Percentiles rank a stretch among this genome's conserved stretches.
Evolutionary conservation across 257 asterid species (phyloP).

Genomic region (Scutellaria barbata): DNA sequence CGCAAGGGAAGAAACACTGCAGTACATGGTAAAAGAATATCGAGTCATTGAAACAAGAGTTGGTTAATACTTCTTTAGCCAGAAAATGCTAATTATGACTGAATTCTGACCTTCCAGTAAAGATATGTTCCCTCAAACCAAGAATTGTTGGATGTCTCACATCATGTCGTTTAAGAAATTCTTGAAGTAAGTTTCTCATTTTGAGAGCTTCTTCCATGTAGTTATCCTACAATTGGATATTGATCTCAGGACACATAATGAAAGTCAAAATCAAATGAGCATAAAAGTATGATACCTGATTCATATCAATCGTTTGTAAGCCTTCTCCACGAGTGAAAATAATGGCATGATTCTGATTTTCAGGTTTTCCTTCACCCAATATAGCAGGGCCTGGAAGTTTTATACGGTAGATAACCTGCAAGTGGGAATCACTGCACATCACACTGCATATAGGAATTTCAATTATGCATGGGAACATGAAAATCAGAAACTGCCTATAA

Average conservation of each 20-base stretch:
- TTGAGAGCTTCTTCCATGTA: constrained; percentile 72
- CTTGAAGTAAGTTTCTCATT: constrained; percentile 68
- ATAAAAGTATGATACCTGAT: constrained; percentile 58
- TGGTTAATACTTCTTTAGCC: not conserved
- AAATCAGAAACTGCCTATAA: constrained; percentile 15
- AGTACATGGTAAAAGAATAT: constrained; percentile 8
- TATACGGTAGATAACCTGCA: constrained; percentile 85
- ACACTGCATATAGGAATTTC: constrained; percentile 41
- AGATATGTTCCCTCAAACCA: constrained; percentile 69
- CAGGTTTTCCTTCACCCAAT: constrained; percentile 93
- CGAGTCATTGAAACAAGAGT: constrained; percentile 7
- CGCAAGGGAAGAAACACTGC: constrained; percentile 67
- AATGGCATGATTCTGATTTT: constrained; percentile 91
- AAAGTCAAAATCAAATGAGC: not conserved
- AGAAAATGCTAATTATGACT: constrained; percentile 27
- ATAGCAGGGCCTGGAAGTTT: constrained; percentile 91
- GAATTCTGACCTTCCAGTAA: constrained; percentile 60
- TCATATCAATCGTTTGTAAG: constrained; percentile 92
- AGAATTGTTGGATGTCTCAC: constrained; percentile 63
- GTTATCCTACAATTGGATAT: constrained; percentile 51
- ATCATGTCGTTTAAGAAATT: constrained; percentile 57
- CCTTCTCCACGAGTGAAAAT: constrained; percentile 90
- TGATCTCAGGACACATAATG: constrained; percentile 16
- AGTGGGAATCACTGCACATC: not conserved
- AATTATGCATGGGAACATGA: not conserved